phyloP scores from a whole-genome alignment of 495 filamentous ascomycete genomes.

The Aspergillus haitiensis region DNA sequence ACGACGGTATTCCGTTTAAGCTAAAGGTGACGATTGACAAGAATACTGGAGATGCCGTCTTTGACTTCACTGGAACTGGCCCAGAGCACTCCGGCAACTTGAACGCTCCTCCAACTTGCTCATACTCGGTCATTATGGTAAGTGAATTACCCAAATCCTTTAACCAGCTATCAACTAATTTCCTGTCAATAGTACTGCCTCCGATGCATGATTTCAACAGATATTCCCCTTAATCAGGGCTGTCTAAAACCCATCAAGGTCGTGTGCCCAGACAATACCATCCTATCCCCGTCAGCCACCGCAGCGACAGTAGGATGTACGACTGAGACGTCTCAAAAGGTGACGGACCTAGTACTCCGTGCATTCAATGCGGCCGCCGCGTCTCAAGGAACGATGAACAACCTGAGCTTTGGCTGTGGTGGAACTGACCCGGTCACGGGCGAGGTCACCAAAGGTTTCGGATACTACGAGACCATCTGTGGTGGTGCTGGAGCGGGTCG shows the following conservation, averaged over 20 bases:
- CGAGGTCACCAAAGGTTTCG: conserved; percentile 60
- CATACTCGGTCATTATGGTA: conserved; percentile 64
- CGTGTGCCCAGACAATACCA: conserved; percentile 71
- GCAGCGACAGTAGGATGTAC: conserved; percentile 89
- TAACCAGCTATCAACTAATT: conserved; percentile 4
- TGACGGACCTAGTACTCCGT: conserved; percentile 88
- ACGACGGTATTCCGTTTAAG: conserved; percentile 85
- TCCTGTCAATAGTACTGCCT: conserved; percentile 61
- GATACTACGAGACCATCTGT: conserved; percentile 93
- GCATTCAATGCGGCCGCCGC: conserved; percentile 85
- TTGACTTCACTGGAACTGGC: conserved; percentile 83
- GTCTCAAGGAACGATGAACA: conserved; percentile 86
- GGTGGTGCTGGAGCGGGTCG: conserved; percentile 83
- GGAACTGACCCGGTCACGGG: conserved; percentile 31
- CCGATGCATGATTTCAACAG: conserved; percentile 79
- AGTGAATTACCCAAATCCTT: background rate
- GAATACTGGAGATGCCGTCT: conserved; percentile 79
- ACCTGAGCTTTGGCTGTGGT: conserved; percentile 50
- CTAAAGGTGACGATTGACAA: conserved; percentile 82
- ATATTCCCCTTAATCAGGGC: conserved; percentile 94
- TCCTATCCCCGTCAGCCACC: conserved; percentile 75
- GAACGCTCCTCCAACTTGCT: conserved; percentile 86
- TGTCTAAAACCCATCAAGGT: conserved; percentile 83
- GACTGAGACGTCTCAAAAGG: conserved; percentile 67
- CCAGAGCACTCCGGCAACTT: conserved; percentile 89